Evolutionary conservation across 805 yeast species (phyloP).

Genomic region (Saturnispora ahearnii): DNA sequence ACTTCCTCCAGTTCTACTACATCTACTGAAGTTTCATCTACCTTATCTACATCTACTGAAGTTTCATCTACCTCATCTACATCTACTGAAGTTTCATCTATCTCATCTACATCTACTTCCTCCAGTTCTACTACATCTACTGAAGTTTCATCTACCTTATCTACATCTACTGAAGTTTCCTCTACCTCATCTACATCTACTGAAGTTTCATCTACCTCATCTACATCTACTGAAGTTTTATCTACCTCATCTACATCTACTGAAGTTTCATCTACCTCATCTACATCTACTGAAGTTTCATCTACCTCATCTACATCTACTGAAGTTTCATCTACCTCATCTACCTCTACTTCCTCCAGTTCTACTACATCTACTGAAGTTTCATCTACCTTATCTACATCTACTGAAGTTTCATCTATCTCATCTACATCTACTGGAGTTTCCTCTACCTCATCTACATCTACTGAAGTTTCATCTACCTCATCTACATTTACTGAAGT

Average conservation of each 20-base stretch:
- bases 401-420: neutral
- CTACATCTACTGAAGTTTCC: neutral
- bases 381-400: neutral
- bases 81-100: neutral
- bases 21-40: neutral
- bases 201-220: neutral
- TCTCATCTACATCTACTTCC: neutral
- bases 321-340: neutral
- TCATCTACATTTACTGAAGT: neutral
- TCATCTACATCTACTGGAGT: neutral
- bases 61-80: neutral
- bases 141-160: neutral
- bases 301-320: neutral
- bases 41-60: neutral
- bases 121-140: neutral
- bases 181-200: neutral
- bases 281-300: neutral
- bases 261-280: neutral
- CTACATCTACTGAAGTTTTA: neutral
- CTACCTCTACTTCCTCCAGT: neutral
- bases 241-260: neutral
- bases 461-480: neutral
- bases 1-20: neutral
- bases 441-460: neutral
- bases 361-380: neutral